These are phyloP conservation scores for Xylaria scruposa DNA, from an alignment of 495 filamentous ascomycete species.

Conservation along the genomic window DNA sequence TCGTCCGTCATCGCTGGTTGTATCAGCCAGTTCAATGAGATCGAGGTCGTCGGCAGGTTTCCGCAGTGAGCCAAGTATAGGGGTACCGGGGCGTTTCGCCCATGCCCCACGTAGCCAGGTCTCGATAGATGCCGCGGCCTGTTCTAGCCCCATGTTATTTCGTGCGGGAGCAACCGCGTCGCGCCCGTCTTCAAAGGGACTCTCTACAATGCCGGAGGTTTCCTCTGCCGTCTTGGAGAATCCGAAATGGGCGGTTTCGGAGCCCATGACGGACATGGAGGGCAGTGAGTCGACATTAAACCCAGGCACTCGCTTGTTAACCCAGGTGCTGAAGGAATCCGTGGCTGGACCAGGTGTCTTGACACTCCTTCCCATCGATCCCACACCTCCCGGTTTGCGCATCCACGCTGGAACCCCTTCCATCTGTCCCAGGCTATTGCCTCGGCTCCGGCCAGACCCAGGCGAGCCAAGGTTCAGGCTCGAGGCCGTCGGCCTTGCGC, in stretches of 20 bases:
- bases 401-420: constrained; percentile 60
- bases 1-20: constrained; percentile 59
- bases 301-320: constrained; percentile 76
- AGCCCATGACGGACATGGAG: constrained; percentile 60
- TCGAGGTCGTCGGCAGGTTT: constrained; percentile 58
- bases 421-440: constrained; percentile 36
- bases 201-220: constrained; percentile 54
- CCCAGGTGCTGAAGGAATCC: constrained; percentile 80
- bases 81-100: constrained; percentile 60
- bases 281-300: constrained; percentile 65
- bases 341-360: constrained; percentile 78
- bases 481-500: constrained; percentile 34
- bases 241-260: constrained; percentile 57
- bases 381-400: constrained; percentile 82
- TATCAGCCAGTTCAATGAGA: constrained; percentile 83
- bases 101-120: constrained; percentile 86
- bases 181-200: constrained; percentile 53
- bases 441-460: constrained; percentile 41
- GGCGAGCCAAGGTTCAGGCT: constrained; percentile 35
- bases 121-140: constrained; percentile 84
- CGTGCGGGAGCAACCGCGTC: constrained; percentile 41
- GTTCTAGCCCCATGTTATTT: constrained; percentile 66
- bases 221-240: constrained; percentile 47
- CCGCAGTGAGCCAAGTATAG: constrained; percentile 50
- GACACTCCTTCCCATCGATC: constrained; percentile 72